A percentile compares a stretch with the other conserved stretches of the same genome.
Conservation (phyloP, 2,329 filamentous ascomycete genomes). For the Gaeumannomyces tritici region DNA sequence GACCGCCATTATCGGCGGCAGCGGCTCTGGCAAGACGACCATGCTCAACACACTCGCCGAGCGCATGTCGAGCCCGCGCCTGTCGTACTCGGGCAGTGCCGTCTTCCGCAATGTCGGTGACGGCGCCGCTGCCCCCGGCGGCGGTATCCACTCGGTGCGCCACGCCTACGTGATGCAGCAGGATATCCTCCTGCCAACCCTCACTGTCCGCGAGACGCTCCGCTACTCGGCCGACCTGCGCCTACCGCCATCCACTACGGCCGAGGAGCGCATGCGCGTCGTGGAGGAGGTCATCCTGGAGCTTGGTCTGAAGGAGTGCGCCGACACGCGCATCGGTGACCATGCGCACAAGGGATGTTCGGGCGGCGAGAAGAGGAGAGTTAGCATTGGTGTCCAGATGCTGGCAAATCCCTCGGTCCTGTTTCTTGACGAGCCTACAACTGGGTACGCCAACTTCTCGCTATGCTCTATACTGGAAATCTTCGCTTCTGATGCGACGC, state of each 20-base stretch:
- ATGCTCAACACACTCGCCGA: constrained; percentile 66
- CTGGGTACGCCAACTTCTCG: constrained; percentile 29
- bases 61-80: constrained; percentile 38
- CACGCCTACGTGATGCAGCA: constrained; percentile 61
- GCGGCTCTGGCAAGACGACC: constrained; percentile 76
- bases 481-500: background rate
- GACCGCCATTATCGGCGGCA: constrained; percentile 74
- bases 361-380: constrained; percentile 68
- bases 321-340: constrained; percentile 64
- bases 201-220: constrained; percentile 69
- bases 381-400: constrained; percentile 69
- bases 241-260: constrained; percentile 51
- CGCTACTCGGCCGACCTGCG: constrained; percentile 64
- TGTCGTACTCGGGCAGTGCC: constrained; percentile 42
- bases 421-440: constrained; percentile 73
- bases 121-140: constrained; percentile 20
- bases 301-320: constrained; percentile 67
- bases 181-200: constrained; percentile 60
- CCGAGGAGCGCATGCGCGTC: constrained; percentile 52
- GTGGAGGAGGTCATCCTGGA: constrained; percentile 72
- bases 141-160: constrained; percentile 26
- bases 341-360: constrained; percentile 62
- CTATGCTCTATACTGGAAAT: background rate
- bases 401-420: constrained; percentile 70
- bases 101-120: constrained; percentile 41